A percentile compares a stretch with the other conserved stretches of the same genome.
Evolutionary conservation across 2,329 filamentous ascomycete genomes (phyloP).

Genomic region (Amauroascus niger): DNA sequence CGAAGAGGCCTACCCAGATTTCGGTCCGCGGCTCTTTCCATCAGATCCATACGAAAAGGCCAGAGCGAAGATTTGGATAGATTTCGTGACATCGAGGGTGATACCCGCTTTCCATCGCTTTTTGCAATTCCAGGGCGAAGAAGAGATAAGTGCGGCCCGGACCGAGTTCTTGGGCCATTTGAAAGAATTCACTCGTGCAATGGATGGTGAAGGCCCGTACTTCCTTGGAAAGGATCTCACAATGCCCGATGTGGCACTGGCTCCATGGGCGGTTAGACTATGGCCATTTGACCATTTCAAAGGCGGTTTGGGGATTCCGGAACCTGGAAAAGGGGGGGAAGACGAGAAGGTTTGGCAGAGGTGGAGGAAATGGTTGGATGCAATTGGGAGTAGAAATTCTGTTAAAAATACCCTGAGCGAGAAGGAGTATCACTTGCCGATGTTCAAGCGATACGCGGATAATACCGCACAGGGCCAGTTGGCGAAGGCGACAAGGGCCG

Average conservation of each 20-base stretch:
- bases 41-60: constrained; percentile 55
- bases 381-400: constrained; percentile 51
- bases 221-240: constrained; percentile 57
- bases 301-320: constrained; percentile 44
- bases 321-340: constrained; percentile 39
- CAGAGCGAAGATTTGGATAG: constrained; percentile 60
- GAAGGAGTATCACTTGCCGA: constrained; percentile 55
- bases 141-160: constrained; percentile 40
- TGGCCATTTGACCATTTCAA: constrained; percentile 72
- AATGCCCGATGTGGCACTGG: constrained; percentile 60
- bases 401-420: constrained; percentile 60
- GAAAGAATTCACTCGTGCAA: constrained; percentile 52
- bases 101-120: constrained; percentile 60
- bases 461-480: constrained; percentile 48
- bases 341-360: constrained; percentile 53
- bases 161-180: constrained; percentile 50
- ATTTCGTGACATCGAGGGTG: constrained; percentile 58
- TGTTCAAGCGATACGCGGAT: constrained; percentile 59
- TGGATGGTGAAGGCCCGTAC: constrained; percentile 54
- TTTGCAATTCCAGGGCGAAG: constrained; percentile 37
- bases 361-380: constrained; percentile 56
- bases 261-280: constrained; percentile 61
- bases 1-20: constrained; percentile 55
- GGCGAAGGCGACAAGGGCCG: constrained; percentile 53
- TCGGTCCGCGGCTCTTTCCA: constrained; percentile 48